Conservation (phyloP, 2,329 filamentous ascomycete species). For the Alternaria angustiovoidea region DNA sequence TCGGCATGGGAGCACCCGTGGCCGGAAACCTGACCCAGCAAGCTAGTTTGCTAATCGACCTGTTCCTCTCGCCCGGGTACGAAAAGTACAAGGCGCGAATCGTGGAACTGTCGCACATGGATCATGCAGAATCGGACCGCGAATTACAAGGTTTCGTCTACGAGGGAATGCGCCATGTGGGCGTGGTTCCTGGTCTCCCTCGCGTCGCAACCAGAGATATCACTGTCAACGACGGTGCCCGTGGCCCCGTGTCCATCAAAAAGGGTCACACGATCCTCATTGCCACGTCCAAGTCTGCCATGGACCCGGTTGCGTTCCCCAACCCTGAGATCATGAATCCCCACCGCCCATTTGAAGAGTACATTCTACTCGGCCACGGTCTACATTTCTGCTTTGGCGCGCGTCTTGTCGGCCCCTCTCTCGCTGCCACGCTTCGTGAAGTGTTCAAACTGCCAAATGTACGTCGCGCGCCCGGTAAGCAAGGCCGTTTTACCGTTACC, state of each 20-base stretch:
- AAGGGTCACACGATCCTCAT: slow-evolving; percentile 46
- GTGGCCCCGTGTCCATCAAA: slow-evolving; percentile 58
- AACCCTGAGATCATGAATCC: slow-evolving; percentile 49
- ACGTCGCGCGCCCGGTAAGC: slow-evolving; percentile 40
- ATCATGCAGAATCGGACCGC: slow-evolving; percentile 62
- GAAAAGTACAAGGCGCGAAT: slow-evolving; percentile 62
- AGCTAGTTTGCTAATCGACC: slow-evolving; percentile 61
- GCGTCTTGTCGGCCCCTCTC: slow-evolving; percentile 37
- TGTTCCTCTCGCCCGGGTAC: slow-evolving; percentile 61
- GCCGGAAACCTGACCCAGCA: slow-evolving; percentile 63
- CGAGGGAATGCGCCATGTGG: slow-evolving; percentile 64
- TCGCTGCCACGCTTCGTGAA: slow-evolving; percentile 43
- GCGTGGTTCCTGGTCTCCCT: slow-evolving; percentile 62
- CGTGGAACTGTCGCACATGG: slow-evolving; percentile 58
- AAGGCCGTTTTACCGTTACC: slow-evolving; percentile 52
- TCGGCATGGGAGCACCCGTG: slow-evolving; percentile 60
- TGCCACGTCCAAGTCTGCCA: slow-evolving; percentile 53
- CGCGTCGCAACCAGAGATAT: slow-evolving; percentile 55
- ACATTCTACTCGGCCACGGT: slow-evolving; percentile 44
- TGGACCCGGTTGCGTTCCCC: slow-evolving; percentile 45
- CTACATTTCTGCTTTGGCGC: slow-evolving; percentile 48
- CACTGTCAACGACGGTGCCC: slow-evolving; percentile 61
- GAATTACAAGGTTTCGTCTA: slow-evolving; percentile 64
- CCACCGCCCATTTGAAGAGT: slow-evolving; percentile 45
- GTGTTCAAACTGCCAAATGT: slow-evolving; percentile 47